A percentile compares a stretch with the other conserved stretches of the same genome.
Evolutionary conservation across 345 rosid genomes (phyloP).

Genomic region (Pseudoturritis turrita): DNA sequence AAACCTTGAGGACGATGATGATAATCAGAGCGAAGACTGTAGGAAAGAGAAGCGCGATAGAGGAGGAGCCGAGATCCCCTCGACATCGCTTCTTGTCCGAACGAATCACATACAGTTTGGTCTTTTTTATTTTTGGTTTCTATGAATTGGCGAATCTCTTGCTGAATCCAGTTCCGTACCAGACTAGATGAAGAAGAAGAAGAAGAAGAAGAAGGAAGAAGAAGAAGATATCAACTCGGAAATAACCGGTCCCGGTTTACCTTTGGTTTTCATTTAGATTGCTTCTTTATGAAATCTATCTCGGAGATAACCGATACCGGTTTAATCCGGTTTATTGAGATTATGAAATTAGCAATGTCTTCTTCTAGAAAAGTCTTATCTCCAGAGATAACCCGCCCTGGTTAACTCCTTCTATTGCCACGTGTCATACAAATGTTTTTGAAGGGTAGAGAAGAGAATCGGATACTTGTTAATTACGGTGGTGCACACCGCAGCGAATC

Average conservation of each 20-base stretch:
- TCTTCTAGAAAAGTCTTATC: too few species aligned
- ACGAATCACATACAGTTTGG: not conserved
- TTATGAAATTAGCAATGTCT: too few species aligned
- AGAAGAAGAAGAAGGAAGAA: not conserved
- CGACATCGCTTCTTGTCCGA: constrained; percentile 9
- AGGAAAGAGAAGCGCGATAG: constrained; percentile 9
- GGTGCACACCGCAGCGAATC: constrained; percentile 29
- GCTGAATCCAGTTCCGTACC: not conserved
- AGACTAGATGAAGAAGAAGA: not conserved
- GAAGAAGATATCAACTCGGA: not conserved
- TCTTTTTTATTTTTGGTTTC: not conserved
- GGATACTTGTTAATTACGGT: constrained; percentile 20
- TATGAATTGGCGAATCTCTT: not conserved
- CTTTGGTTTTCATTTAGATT: not conserved
- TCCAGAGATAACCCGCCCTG: not conserved
- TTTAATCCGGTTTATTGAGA: not conserved
- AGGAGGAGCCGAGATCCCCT: constrained; percentile 17
- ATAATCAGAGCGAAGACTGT: not conserved
- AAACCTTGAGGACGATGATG: constrained; percentile 13
- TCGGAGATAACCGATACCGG: not conserved
- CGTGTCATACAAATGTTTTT: not conserved
- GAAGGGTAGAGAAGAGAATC: not conserved
- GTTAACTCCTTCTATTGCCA: not conserved
- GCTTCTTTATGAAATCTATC: not conserved
- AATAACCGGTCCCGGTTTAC: not conserved